phyloP scores from a whole-genome alignment of 305 asterid species.

The Stenogyne calaminthoides region DNA sequence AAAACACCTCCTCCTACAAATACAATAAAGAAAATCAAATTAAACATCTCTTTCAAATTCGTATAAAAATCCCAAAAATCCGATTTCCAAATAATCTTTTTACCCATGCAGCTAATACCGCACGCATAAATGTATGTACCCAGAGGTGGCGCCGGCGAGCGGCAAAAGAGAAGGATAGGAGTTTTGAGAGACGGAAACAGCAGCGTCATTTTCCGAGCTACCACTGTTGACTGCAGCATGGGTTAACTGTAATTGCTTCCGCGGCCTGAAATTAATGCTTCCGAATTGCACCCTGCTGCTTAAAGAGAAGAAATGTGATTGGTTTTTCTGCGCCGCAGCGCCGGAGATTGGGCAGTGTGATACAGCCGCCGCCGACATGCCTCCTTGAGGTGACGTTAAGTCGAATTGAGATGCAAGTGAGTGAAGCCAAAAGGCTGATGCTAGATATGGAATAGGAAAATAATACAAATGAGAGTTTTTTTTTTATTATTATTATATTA shows the following conservation, averaged over 20 bases:
- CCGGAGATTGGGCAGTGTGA: constrained; percentile 40
- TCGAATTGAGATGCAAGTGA: too few relatives aligned
- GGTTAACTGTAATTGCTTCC: constrained; percentile 30
- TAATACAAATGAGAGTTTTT: too few relatives aligned
- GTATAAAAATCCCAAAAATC: constrained; percentile 16
- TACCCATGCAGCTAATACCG: constrained; percentile 21
- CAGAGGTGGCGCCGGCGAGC: constrained; percentile 33
- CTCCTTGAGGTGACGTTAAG: neutral
- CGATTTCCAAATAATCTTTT: neutral
- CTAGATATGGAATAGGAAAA: too few relatives aligned
- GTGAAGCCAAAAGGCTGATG: too few relatives aligned
- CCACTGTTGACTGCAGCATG: constrained; percentile 44
- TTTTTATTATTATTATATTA: too few relatives aligned
- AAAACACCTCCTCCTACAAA: neutral
- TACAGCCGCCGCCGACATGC: constrained; percentile 41
- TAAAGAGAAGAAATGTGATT: constrained; percentile 30
- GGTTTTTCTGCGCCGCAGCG: constrained; percentile 29
- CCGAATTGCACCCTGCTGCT: constrained; percentile 33
- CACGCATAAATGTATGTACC: constrained; percentile 34
- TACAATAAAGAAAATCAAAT: constrained; percentile 5
- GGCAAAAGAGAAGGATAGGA: constrained; percentile 34
- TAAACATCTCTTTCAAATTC: constrained; percentile 24
- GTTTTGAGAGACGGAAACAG: constrained; percentile 38
- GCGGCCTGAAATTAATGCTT: constrained; percentile 31
- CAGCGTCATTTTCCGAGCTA: constrained; percentile 37